phyloP scores from a whole-genome alignment of 1,139 yeast species.

The Zhuliangozyma blackwelliae region DNA sequence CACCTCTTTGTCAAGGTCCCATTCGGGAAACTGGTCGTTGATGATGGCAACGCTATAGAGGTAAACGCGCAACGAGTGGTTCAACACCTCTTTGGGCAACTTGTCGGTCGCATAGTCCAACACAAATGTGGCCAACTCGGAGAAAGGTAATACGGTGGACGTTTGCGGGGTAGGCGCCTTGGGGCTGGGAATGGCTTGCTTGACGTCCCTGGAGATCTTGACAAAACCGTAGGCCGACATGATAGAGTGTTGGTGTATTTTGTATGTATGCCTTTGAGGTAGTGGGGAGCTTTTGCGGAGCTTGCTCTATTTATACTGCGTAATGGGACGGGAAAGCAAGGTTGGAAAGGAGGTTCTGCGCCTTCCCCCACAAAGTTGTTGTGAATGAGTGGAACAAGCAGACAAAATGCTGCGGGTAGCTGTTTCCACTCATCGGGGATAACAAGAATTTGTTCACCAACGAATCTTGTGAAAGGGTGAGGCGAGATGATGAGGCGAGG shows the following conservation, averaged over 20 bases:
- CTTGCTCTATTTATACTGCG: too few species aligned
- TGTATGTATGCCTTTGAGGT: too few species aligned
- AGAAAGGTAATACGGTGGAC: conserved; percentile 18
- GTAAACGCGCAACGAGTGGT: conserved; percentile 33
- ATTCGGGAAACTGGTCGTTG: conserved; percentile 31
- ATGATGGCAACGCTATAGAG: conserved; percentile 31
- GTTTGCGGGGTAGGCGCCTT: conserved; percentile 24
- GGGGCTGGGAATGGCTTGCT: conserved; percentile 23
- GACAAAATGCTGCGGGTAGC: too few species aligned
- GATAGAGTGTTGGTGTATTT: not conserved
- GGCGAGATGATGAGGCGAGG: too few species aligned
- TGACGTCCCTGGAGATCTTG: conserved; percentile 27
- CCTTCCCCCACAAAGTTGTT: too few species aligned
- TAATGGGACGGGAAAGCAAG: too few species aligned
- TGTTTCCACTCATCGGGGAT: too few species aligned
- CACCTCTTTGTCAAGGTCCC: conserved; percentile 31
- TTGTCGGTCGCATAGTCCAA: conserved; percentile 22
- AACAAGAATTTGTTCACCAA: too few species aligned
- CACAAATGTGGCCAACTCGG: conserved; percentile 17
- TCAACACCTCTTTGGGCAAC: conserved; percentile 24
- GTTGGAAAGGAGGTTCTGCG: too few species aligned
- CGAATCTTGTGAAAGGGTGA: too few species aligned
- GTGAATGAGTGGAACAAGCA: too few species aligned
- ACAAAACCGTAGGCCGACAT: conserved; percentile 33
- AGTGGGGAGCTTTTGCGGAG: too few species aligned